These are phyloP conservation scores for Ophiostoma pallidulum DNA, from an alignment of 2,329 filamentous ascomycete genomes.

Conservation along the genomic window DNA sequence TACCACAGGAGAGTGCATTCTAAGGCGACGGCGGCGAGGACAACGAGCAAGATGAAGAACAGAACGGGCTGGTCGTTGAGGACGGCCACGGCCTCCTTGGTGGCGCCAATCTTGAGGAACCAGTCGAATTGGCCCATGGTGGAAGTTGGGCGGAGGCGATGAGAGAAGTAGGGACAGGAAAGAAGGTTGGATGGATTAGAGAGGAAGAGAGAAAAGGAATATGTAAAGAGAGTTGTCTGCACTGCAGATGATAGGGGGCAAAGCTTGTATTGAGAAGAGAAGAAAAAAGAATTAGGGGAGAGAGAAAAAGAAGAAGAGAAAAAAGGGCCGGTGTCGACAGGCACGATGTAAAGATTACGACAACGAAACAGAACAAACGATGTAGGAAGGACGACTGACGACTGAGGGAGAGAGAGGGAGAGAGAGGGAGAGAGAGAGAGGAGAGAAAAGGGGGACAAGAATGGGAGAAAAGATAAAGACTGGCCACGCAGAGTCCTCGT, in stretches of 20 bases:
- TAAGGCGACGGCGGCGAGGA: conserved; percentile 39
- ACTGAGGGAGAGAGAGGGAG: neutral
- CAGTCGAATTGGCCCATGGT: conserved; percentile 45
- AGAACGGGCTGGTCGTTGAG: conserved; percentile 53
- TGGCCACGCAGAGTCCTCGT: conserved; percentile 5
- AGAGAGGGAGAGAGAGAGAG: neutral
- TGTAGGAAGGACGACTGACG: no score
- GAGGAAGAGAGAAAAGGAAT: neutral
- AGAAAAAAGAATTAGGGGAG: neutral
- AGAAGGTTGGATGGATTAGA: neutral
- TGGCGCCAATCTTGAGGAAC: conserved; percentile 47
- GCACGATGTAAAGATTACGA: neutral
- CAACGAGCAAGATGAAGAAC: conserved; percentile 47
- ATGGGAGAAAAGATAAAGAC: neutral
- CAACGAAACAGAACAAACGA: conserved; percentile 1
- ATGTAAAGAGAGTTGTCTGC: neutral
- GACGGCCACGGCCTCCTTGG: conserved; percentile 46
- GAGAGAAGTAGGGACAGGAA: neutral
- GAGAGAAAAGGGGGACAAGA: neutral
- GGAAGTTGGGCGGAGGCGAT: conserved; percentile 11
- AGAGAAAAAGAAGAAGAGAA: neutral
- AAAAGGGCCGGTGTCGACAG: no score
- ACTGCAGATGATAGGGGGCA: neutral
- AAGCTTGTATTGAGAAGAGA: neutral
- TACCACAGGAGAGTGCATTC: conserved; percentile 43